Base-by-base conservation (phyloP, 176 grass and related monocot genomes). In the Oryza australiensis region DNA sequence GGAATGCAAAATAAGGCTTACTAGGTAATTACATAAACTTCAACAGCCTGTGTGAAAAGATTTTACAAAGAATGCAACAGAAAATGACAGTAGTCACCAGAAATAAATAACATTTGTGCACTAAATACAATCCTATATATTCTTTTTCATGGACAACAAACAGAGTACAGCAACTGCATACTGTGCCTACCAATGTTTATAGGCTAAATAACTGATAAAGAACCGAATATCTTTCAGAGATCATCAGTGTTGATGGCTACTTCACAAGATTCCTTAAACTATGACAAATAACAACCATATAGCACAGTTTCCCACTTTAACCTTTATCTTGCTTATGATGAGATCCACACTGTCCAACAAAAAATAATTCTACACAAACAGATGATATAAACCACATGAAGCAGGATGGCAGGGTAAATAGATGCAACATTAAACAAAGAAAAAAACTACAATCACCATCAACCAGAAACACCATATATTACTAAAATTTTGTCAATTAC, bases 271-370 rank as follows among this genome's bases (percentile, higher is more conserved):
- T 51, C 35, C 29, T 43, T 41, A 64, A 64, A 78, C 9, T 66
- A 75, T 45, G 79, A 38, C 8, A 66, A 76, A 65, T 68, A 70
- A 68, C 46, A 76, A 68, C 24, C 14, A 51, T 84, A 14, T 77
- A 14, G 70, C 1, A 1, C 22, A 70, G 49, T 14, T 62, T 26
- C 4, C 12, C 35, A 70, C 45, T 26, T 11, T 8, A 78, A 41
- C 22, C 15, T 24, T 30, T 66, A 1, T 15, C 38, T 64, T 7
- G 46, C 76, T 32, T 48, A 77, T 70, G 53, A 71, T 57, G 33
- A 62, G 74, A 32, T 37, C 62, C 53, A 76, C 37, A 38, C 22
- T 59, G 15, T 71, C 53, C 74, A 62, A 38, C 10, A 59, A 4
- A 26, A 76, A 38, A 55, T 5, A 35, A 16, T 35, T 76, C 13